These are phyloP conservation scores for Inga laurina DNA, from an alignment of 306 rosid species.

Conservation along the genomic window DNA sequence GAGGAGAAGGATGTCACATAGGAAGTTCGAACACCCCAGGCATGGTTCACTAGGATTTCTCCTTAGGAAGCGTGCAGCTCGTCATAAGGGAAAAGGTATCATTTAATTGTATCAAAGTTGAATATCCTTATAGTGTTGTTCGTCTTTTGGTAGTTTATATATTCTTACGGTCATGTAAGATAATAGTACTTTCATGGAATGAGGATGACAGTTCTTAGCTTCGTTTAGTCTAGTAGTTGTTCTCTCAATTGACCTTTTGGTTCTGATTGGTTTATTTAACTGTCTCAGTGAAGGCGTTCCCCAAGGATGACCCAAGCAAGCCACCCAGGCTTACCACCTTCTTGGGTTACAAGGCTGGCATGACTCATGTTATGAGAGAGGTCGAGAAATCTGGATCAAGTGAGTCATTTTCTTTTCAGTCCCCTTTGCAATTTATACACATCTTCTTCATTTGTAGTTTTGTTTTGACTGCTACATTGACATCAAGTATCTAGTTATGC, in stretches of 20 bases:
- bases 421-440: not conserved
- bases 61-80: slow-evolving; percentile 82
- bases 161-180: not conserved
- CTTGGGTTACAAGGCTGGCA: slow-evolving; percentile 87
- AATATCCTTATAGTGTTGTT: not conserved
- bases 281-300: slow-evolving; percentile 82
- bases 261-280: not conserved
- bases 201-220: not conserved
- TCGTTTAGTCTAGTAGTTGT: too few relatives aligned
- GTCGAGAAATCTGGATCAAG: slow-evolving; percentile 91
- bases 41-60: slow-evolving; percentile 90
- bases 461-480: not conserved
- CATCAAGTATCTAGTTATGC: not conserved
- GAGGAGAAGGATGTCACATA: slow-evolving; percentile 69
- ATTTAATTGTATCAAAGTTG: rapidly evolving
- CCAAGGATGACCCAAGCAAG: slow-evolving; percentile 74
- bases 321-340: slow-evolving; percentile 72
- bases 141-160: not conserved
- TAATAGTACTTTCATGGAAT: not conserved
- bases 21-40: slow-evolving; percentile 93
- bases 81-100: slow-evolving; percentile 85
- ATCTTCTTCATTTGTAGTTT: not conserved
- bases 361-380: slow-evolving; percentile 88
- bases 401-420: not conserved
- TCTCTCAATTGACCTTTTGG: not conserved